These are phyloP conservation scores for Marsdenia floribunda DNA, from an alignment of 257 asterid species.

Conservation along the genomic window DNA sequence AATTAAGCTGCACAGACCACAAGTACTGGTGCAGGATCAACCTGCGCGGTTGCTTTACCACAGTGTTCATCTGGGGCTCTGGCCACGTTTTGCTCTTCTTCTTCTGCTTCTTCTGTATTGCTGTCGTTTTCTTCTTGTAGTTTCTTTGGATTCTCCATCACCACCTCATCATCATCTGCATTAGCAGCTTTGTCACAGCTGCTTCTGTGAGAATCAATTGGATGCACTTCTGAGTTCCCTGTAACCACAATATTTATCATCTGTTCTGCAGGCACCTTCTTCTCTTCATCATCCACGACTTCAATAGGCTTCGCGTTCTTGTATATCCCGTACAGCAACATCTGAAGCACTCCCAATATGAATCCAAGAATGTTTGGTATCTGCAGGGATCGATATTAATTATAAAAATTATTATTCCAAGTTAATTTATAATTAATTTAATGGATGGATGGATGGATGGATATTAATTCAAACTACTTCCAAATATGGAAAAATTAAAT, in stretches of 20 bases:
- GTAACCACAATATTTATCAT: slow-evolving; percentile 33
- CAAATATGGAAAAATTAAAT: neutral
- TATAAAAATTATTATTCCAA: neutral
- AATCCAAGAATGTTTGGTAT: slow-evolving; percentile 73
- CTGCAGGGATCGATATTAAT: slow-evolving; percentile 15
- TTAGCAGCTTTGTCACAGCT: neutral
- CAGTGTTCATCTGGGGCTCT: slow-evolving; percentile 17
- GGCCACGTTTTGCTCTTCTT: neutral
- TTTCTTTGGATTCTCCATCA: neutral
- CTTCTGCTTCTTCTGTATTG: neutral
- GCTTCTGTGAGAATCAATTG: slow-evolving; percentile 17
- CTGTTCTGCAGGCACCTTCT: slow-evolving; percentile 29
- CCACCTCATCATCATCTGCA: too few species aligned
- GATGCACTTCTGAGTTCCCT: slow-evolving; percentile 37
- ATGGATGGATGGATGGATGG: too few species aligned
- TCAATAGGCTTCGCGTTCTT: slow-evolving; percentile 28
- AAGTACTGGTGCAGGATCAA: slow-evolving; percentile 30
- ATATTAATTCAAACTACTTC: too few species aligned
- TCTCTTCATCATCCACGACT: slow-evolving; percentile 21
- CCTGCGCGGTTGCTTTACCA: slow-evolving; percentile 19
- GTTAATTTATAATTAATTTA: too few species aligned
- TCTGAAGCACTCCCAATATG: slow-evolving; percentile 57
- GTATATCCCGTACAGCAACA: slow-evolving; percentile 53
- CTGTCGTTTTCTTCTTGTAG: neutral
- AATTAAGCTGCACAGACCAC: slow-evolving; percentile 37